Conservation (phyloP, 192 early-diverging fungal genomes). For the Allomyces javanicus region DNA sequence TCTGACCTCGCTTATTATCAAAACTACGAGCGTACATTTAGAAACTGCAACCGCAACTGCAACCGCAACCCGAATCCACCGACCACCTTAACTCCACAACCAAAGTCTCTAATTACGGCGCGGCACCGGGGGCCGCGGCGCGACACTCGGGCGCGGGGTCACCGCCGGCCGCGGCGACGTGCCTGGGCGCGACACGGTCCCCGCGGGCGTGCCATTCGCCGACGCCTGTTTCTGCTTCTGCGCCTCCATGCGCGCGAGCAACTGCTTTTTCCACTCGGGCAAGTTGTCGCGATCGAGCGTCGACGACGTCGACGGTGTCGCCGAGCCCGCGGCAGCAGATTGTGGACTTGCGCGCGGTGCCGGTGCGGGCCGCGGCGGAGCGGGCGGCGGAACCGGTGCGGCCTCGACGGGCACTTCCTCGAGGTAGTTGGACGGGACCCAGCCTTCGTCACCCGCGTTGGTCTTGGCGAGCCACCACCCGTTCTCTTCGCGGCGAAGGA, state of each 20-base stretch:
- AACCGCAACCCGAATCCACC: no score
- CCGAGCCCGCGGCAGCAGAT: constrained; percentile 5
- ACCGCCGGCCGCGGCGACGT: no score
- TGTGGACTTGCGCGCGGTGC: constrained; percentile 14
- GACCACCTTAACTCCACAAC: no score
- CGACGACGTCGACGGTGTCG: not conserved
- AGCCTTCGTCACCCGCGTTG: constrained; percentile 37
- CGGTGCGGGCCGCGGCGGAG: constrained; percentile 22
- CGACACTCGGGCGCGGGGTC: no score
- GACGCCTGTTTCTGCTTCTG: not conserved
- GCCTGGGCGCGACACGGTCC: no score
- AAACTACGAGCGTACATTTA: no score
- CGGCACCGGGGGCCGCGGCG: no score
- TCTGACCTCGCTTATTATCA: no score
- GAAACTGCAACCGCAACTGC: no score
- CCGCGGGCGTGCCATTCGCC: no score
- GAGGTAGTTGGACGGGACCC: constrained; percentile 63
- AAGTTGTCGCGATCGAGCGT: not conserved
- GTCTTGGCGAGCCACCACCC: constrained; percentile 38
- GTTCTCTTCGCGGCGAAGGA: constrained; percentile 39
- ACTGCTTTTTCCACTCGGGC: not conserved
- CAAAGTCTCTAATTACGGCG: no score
- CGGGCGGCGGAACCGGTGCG: constrained; percentile 13
- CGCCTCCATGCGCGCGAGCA: not conserved
- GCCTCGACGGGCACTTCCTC: constrained; percentile 26